Evolutionary conservation across 345 rosid genomes (phyloP), one percentile per base, ranked within the genome.

Genomic region (Reutealis trisperma): DNA sequence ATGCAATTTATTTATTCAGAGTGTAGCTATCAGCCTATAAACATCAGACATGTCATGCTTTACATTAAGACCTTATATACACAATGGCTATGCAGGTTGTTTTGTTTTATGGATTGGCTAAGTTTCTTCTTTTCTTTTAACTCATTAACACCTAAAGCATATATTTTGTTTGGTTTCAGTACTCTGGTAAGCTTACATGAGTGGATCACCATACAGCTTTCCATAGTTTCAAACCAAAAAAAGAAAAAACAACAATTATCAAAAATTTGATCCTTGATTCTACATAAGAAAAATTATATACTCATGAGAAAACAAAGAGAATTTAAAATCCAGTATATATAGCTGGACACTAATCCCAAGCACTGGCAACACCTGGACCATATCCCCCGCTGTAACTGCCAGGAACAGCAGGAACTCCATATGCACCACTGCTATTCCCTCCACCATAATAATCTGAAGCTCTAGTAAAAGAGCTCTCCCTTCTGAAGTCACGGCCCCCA

Each of bases 401-500:
- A 24, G 77, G 44, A 62, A 34, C 75, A 72, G 71, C 75, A 24
- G 77, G 44, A 62, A 49, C 61, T 14, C 80, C 80, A 51, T 77
- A 73, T 21, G 75, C 78, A 54, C 71, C 58, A 32, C 78, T 47
- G 52, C 16, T 74, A 22, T 61, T 68, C 3, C 76, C 79, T 54
- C 84, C 83, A 14, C 80, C 63, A 34, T 81, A 74, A 69, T 73
- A 81, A 22, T 81, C 84, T 2, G 24, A 37, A 10, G 71, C 78
- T 57, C 63, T 67, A 61, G 32, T 77, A 70, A 27, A 77, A 11
- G 78, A 32, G 42, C 78, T 42, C 9, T 81, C 84, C 62, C 67
- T 81, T 47, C 84, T 74, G 24, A 77, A 61, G 60, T 81, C 84
- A 18, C 84, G 80, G 27, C 81, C 68, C 4, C 84, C 84, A 52